A percentile compares a stretch with the other conserved stretches of the same genome.
Conservation (phyloP, 148 eudicot species). For the Camellia lanceoleosa region DNA sequence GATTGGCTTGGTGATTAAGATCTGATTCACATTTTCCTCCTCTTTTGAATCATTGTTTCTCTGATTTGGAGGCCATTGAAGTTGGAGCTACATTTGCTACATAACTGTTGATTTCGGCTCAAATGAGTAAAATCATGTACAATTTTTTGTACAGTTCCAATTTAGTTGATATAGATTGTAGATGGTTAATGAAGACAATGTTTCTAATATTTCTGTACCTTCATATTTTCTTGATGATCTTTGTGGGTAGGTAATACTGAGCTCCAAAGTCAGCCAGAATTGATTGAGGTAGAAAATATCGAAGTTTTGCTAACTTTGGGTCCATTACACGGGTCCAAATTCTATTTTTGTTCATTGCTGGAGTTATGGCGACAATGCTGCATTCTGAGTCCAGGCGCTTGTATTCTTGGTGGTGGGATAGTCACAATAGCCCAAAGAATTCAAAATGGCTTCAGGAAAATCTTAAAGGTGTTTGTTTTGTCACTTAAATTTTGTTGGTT, state of each 20-base stretch:
- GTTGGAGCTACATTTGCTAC: constrained; percentile 12
- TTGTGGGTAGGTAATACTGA: constrained; percentile 7
- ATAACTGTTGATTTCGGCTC: constrained; percentile 8
- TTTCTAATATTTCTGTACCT: constrained; percentile 7
- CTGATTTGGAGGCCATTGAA: constrained; percentile 11
- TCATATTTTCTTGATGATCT: background rate
- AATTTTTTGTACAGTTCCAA: background rate
- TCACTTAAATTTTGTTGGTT: too few relatives aligned
- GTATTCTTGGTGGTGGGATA: constrained; percentile 80
- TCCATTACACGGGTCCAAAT: constrained; percentile 24
- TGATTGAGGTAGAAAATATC: background rate
- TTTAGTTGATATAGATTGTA: constrained; percentile 2
- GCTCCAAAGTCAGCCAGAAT: too few relatives aligned
- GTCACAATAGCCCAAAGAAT: constrained; percentile 54
- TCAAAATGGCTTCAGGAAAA: constrained; percentile 72
- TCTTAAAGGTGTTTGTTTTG: constrained; percentile 42
- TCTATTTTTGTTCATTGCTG: constrained; percentile 32
- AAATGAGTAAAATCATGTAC: constrained; percentile 3
- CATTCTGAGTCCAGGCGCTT: constrained; percentile 55
- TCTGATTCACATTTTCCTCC: background rate
- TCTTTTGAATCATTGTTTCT: constrained; percentile 14
- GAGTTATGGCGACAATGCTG: constrained; percentile 42
- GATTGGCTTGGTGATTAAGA: background rate
- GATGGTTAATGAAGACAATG: background rate
- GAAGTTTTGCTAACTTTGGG: constrained; percentile 39